A percentile compares a stretch with the other conserved stretches of the same genome.
These are phyloP conservation scores for Macrocybe sp. DNA, from an alignment of 1,284 basidiomycete species.

Conservation along the genomic window DNA sequence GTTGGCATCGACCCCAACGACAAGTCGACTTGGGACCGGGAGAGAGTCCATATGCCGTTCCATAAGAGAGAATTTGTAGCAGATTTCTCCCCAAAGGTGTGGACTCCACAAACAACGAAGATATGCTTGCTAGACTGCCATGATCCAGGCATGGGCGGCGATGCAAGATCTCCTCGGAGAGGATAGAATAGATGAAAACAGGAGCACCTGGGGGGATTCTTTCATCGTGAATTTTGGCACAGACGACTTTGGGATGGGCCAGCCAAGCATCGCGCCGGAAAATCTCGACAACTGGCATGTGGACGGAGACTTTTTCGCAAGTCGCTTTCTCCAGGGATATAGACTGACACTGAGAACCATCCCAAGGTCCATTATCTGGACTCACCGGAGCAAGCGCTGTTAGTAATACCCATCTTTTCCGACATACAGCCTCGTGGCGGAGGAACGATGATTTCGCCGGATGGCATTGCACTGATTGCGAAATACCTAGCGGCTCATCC, in stretches of 20 bases:
- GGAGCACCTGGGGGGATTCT: constrained; percentile 49
- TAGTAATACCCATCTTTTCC: constrained; percentile 55
- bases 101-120: constrained; percentile 2
- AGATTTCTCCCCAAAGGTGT: constrained; percentile 49
- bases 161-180: constrained; percentile 55
- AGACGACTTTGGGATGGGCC: constrained; percentile 31
- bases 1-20: constrained; percentile 48
- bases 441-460: constrained; percentile 52
- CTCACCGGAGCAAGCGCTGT: constrained; percentile 55
- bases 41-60: constrained; percentile 54
- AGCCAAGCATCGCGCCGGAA: constrained; percentile 28
- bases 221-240: constrained; percentile 58
- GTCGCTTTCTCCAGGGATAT: constrained; percentile 7
- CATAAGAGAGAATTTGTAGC: constrained; percentile 40
- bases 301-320: constrained; percentile 58
- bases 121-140: no score
- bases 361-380: constrained; percentile 52
- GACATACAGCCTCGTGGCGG: constrained; percentile 49
- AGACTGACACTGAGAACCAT: not conserved
- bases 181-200: constrained; percentile 46
- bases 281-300: constrained; percentile 60
- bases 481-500: constrained; percentile 51
- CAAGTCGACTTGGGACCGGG: constrained; percentile 48
- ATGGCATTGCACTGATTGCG: constrained; percentile 46
- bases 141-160: constrained; percentile 46